Percentiles rank a stretch among this genome's conserved stretches.
Conservation (phyloP, 2,329 filamentous ascomycete species). For the Dothideomycetidae sp. region DNA sequence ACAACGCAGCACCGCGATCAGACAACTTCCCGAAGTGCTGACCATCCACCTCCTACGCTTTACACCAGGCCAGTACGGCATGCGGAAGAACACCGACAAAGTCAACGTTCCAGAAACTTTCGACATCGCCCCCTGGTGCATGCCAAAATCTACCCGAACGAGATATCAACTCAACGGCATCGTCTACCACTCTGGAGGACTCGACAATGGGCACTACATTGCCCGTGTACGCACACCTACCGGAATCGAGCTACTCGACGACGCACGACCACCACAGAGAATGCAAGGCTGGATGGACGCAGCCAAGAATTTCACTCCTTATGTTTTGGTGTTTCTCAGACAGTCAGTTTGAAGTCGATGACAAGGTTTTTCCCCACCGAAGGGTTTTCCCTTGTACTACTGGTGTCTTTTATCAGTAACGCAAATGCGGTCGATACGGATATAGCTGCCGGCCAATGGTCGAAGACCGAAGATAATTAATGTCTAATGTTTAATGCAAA, state of each 20-base stretch:
- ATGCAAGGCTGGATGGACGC: conserved; percentile 6
- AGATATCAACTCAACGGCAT: conserved; percentile 14
- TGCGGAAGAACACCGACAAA: conserved; percentile 8
- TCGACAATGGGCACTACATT: conserved; percentile 14
- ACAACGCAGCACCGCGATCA: conserved; percentile 8
- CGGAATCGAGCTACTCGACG: conserved; percentile 11
- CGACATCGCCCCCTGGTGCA: conserved; percentile 9
- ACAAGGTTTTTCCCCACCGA: too few species aligned
- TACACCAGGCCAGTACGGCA: conserved; percentile 1
- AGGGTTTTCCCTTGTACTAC: too few species aligned
- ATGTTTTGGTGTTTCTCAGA: conserved; percentile 12
- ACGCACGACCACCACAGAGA: conserved; percentile 4
- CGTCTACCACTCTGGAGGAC: conserved; percentile 12
- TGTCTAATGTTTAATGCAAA: too few species aligned
- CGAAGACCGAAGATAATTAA: too few species aligned
- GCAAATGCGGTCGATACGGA: too few species aligned
- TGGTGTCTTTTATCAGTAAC: too few species aligned
- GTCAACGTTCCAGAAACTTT: conserved; percentile 11
- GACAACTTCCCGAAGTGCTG: conserved; percentile 13
- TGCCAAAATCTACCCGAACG: conserved; percentile 1
- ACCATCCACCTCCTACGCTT: conserved; percentile 13
- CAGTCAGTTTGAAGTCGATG: conserved; percentile 1
- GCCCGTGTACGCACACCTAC: conserved; percentile 16
- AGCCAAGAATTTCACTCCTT: conserved; percentile 11
- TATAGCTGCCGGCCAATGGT: too few species aligned